These are phyloP conservation scores for Leishmania tropica DNA, from an alignment of 208 protist genomes.

Conservation along the genomic window DNA sequence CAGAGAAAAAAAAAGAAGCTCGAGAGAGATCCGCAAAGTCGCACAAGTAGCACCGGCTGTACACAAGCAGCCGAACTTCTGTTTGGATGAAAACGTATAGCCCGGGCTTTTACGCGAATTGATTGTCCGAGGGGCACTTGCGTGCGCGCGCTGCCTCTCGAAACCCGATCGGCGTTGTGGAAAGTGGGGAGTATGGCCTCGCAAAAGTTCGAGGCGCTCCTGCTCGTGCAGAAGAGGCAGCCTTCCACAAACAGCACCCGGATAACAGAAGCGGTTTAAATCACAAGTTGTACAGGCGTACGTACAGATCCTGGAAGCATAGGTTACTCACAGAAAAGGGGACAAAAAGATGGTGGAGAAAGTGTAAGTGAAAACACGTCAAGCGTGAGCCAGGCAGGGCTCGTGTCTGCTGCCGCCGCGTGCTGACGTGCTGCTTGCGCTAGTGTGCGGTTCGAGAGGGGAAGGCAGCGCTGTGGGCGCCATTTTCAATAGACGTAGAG, in stretches of 20 bases:
- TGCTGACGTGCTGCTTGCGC: background rate
- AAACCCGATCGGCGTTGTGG: background rate
- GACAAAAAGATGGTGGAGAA: background rate
- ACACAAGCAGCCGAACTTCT: background rate
- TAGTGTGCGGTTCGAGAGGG: background rate
- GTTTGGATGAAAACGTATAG: background rate
- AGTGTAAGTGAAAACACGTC: background rate
- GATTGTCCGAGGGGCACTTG: background rate
- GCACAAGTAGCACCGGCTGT: background rate
- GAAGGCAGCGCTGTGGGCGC: background rate
- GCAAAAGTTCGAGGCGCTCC: background rate
- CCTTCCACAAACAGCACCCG: background rate
- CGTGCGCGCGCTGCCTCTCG: background rate
- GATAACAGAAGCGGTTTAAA: too few species aligned
- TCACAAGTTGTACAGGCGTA: too few species aligned
- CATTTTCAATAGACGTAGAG: background rate
- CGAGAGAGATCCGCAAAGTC: background rate
- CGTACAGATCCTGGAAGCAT: too few species aligned
- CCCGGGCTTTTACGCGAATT: background rate
- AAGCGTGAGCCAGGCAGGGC: background rate
- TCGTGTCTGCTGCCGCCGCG: background rate
- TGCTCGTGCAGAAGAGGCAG: background rate
- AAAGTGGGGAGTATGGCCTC: background rate
- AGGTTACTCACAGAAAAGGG: background rate
- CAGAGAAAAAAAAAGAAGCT: background rate